A percentile compares a stretch with the other conserved stretches of the same genome.
Evolutionary conservation across 306 rosid genomes (phyloP).

Genomic region (Fragaria iinumae): DNA sequence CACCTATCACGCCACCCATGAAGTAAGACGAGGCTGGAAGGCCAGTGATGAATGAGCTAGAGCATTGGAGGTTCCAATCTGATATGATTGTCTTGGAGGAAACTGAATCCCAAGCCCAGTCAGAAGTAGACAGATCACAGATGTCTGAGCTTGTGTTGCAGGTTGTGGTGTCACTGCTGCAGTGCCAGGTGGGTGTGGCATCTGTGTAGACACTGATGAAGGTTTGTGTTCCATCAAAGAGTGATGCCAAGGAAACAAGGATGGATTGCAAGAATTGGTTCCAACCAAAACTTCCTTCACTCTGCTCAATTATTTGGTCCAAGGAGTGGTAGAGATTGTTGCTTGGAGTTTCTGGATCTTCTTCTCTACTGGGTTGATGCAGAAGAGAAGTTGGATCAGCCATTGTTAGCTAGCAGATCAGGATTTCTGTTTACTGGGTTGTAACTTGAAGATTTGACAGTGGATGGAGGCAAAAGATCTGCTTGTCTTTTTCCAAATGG

Average conservation of each 20-base stretch:
- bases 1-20: constrained; percentile 31
- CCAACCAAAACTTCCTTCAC: constrained; percentile 17
- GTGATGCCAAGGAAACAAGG: constrained; percentile 31
- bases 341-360: constrained; percentile 11
- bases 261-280: constrained; percentile 25
- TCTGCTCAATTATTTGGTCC: constrained; percentile 11
- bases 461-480: constrained; percentile 5
- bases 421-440: not conserved
- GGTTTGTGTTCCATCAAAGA: constrained; percentile 44
- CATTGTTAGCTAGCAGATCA: constrained; percentile 9
- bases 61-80: constrained; percentile 40
- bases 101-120: constrained; percentile 41
- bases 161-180: constrained; percentile 16
- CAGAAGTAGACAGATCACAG: constrained; percentile 31
- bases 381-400: constrained; percentile 3
- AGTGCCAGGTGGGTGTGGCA: constrained; percentile 47
- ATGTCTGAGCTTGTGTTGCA: constrained; percentile 31
- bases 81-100: constrained; percentile 37
- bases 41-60: constrained; percentile 25
- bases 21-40: constrained; percentile 10
- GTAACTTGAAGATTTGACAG: not conserved
- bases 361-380: constrained; percentile 3
- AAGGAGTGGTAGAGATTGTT: not conserved
- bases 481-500: not conserved
- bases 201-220: constrained; percentile 44